Percentiles rank a stretch among this genome's conserved stretches.
phyloP scores from a whole-genome alignment of 2,329 filamentous ascomycete genomes.

The Fusarium kyushuense region DNA sequence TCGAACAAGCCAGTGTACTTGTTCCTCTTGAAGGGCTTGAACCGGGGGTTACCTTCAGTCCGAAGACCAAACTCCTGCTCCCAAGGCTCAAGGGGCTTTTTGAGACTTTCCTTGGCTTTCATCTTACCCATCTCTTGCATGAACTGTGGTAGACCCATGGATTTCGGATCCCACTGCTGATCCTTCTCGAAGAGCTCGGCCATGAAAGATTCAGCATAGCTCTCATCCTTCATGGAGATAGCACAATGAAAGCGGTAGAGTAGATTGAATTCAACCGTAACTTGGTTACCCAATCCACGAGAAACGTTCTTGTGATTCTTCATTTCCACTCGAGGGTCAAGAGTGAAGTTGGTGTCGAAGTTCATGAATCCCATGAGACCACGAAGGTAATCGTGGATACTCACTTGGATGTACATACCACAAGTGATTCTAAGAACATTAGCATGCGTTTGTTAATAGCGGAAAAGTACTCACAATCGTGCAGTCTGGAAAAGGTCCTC shows the following conservation, averaged over 20 bases:
- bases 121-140: conserved; percentile 4
- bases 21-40: conserved; percentile 24
- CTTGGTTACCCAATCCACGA: conserved; percentile 52
- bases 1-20: conserved; percentile 23
- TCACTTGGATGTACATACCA: conserved; percentile 67
- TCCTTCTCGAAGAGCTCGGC: conserved; percentile 12
- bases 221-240: conserved; percentile 50
- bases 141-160: not conserved
- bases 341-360: conserved; percentile 67
- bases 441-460: too few species aligned
- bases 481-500: conserved; percentile 16
- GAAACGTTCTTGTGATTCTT: conserved; percentile 43
- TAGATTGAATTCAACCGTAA: conserved; percentile 53
- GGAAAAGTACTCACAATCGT: not conserved
- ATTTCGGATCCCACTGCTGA: conserved; percentile 17
- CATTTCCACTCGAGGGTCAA: conserved; percentile 45
- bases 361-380: conserved; percentile 63
- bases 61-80: conserved; percentile 8
- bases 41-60: not conserved
- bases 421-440: conserved; percentile 52
- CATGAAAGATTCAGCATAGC: conserved; percentile 48
- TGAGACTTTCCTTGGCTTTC: not conserved
- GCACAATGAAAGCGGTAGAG: conserved; percentile 53
- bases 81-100: not conserved
- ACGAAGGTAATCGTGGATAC: conserved; percentile 56